These are phyloP conservation scores for Austroboletus rostrupii DNA, from an alignment of 1,284 basidiomycete species.

Conservation along the genomic window DNA sequence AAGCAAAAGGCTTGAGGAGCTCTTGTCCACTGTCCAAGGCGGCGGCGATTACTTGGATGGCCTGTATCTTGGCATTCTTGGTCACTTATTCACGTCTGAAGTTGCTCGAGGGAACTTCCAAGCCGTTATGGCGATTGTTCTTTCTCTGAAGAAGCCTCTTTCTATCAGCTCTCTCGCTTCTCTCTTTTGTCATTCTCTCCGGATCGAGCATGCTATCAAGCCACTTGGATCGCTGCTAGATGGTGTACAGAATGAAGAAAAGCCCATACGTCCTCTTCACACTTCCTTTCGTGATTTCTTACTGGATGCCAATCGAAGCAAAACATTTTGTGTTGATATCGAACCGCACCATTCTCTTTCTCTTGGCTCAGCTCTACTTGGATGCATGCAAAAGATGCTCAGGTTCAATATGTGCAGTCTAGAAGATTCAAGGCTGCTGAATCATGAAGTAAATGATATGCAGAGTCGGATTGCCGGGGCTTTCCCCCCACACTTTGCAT, in stretches of 20 bases:
- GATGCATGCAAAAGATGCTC: too few species aligned
- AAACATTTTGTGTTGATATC: too few species aligned
- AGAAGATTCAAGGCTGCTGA: background rate
- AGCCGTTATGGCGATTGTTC: slow-evolving; percentile 1
- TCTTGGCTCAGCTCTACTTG: too few species aligned
- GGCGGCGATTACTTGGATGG: background rate
- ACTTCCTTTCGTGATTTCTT: too few species aligned
- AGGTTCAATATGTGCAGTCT: background rate
- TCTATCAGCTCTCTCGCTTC: background rate
- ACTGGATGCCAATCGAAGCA: too few species aligned
- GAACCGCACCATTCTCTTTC: too few species aligned
- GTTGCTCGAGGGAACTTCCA: background rate
- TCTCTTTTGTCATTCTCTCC: background rate
- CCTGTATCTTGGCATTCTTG: background rate
- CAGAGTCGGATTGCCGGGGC: background rate
- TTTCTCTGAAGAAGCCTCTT: background rate
- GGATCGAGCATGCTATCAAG: background rate
- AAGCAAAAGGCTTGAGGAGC: background rate
- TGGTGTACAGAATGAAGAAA: too few species aligned
- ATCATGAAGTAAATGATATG: background rate
- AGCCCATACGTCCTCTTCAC: too few species aligned
- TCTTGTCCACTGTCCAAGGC: background rate
- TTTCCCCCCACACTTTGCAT: slow-evolving; percentile 1
- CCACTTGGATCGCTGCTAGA: background rate
- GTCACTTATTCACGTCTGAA: background rate